Evolutionary conservation across 2,329 filamentous ascomycete species (phyloP), one percentile per base, ranked within the genome.

Genomic region (Alternaria rosae): DNA sequence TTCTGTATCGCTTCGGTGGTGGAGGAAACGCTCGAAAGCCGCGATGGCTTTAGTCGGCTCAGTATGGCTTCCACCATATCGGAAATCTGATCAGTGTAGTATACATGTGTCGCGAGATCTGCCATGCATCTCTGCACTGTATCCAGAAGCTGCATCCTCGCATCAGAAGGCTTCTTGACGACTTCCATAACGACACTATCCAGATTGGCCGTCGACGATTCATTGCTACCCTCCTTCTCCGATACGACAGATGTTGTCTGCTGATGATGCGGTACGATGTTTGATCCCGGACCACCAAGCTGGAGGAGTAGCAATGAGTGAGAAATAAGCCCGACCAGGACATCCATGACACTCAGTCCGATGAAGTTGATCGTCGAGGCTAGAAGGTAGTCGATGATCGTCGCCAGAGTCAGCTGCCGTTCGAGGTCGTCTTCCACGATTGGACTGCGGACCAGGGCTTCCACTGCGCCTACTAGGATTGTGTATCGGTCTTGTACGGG

Each of bases 401-500:
- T 89, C 1, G 91, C 87, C 62, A 97, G 83, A 5, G 91, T 87
- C 56, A 93, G 83, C 72, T 97, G 92, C 57, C 91, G 88, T 45
- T 88, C 85, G 32, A 97, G 79, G 43, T 89, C 88, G 10, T 90
- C 88, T 72, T 94, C 91, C 6, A 85, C 85, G 35, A 94, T 84
- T 1, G 89, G 88, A 45, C 87, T 88, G 59, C 87, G 85, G 5
- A 92, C 83, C 53, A 98, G 82, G 4, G 87, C 87, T 70, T 97
- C 94, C 81, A 96, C 89, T 3, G 91, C 86, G 1, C 92, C 91
- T 47, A 97, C 87, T 48, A 97, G 84, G 59, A 98, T 95, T 41
- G 94, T 88, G 81, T 97, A 98, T 56, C 95, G 91, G 74, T 97
- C 93, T 77, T 98, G 94, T 2, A 98, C 94, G 0, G 95, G 93